These are phyloP conservation scores for Aspergillus viridinutans DNA, from an alignment of 2,329 filamentous ascomycete species.

Conservation along the genomic window DNA sequence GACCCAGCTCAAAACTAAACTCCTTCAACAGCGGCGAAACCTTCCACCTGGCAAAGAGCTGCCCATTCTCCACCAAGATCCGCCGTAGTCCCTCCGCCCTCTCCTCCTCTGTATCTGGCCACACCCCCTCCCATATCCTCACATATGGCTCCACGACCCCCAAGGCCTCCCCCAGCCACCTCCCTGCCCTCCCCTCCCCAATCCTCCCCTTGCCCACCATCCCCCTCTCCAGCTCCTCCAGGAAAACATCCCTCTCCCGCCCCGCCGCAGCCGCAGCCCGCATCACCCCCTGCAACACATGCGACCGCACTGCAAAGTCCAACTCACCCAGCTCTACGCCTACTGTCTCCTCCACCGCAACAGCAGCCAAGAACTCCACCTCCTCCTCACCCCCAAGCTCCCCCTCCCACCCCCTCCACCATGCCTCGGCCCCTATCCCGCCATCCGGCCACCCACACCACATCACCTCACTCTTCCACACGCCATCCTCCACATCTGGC, in stretches of 20 bases:
- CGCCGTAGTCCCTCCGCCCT: conserved; percentile 15
- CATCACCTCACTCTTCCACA: conserved; percentile 11
- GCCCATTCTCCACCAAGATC: conserved; percentile 21
- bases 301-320: conserved; percentile 15
- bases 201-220: conserved; percentile 15
- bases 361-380: conserved; percentile 17
- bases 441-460: conserved; percentile 21
- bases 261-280: conserved; percentile 13
- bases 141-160: conserved; percentile 17
- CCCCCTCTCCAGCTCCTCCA: conserved; percentile 15
- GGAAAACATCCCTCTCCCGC: conserved; percentile 14
- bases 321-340: conserved; percentile 14
- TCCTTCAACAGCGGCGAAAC: conserved; percentile 12
- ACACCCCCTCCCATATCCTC: conserved; percentile 15
- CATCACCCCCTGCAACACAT: conserved; percentile 18
- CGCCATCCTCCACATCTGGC: conserved; percentile 8
- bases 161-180: conserved; percentile 16
- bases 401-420: conserved; percentile 19
- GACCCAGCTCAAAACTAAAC: conserved; percentile 17
- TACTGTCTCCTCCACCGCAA: conserved; percentile 17
- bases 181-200: conserved; percentile 10
- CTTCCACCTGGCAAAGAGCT: conserved; percentile 22
- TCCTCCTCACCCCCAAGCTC: conserved; percentile 20
- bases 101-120: conserved; percentile 16
- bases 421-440: conserved; percentile 12